Evolutionary conservation across 1,284 basidiomycete genomes (phyloP), one percentile per base, ranked within the genome.

Genomic region (Ceratobasidium papillatum): DNA sequence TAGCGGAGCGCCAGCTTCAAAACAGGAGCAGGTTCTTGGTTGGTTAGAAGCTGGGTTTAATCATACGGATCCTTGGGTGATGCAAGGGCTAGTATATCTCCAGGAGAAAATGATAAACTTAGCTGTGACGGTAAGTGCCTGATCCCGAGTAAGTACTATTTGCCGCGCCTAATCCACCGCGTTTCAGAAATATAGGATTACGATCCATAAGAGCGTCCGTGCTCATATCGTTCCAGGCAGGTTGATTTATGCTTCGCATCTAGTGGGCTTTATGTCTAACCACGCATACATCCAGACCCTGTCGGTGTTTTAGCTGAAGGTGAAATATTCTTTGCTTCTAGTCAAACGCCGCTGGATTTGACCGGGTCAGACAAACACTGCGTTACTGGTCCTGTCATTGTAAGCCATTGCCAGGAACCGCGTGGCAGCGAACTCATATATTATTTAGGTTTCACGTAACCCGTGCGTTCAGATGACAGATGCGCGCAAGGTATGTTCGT

Each of bases 221-320:
- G 74, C 69, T 1, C 75, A 75, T 45, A 74, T 69, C 12, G 69
- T 74, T 27, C 76, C 76, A 45, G 76, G 76, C 68, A 61, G 8
- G 73, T 27, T 12, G 7, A 49, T n/a, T 27, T 9, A 5, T 30
- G 8, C 14, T 63, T 11, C n/a, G n/a, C n/a, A n/a, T n/a, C 12
- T 36, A 34, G 54, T 3, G 3, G 27, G 69, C 8, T 12, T 14
- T 59, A 4, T 1, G 2, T 56, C n/a, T 56, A 3, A 36, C 17
- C 19, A 19, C 25, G 22, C 34, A 34, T 41, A 43, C n/a, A 14
- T 17, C 9, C 34, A 77, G 76, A 77, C 34, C 74, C 74, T 11
- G 32, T 72, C 4, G 56, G 69, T 17, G 64, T 75, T 22, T 58
- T 77, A 30, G 49, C 74, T 30, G 47, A 74, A n/a, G 69, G 61